Evolutionary conservation across 257 asterid genomes (phyloP).

Genomic region (Linaria vulgaris): DNA sequence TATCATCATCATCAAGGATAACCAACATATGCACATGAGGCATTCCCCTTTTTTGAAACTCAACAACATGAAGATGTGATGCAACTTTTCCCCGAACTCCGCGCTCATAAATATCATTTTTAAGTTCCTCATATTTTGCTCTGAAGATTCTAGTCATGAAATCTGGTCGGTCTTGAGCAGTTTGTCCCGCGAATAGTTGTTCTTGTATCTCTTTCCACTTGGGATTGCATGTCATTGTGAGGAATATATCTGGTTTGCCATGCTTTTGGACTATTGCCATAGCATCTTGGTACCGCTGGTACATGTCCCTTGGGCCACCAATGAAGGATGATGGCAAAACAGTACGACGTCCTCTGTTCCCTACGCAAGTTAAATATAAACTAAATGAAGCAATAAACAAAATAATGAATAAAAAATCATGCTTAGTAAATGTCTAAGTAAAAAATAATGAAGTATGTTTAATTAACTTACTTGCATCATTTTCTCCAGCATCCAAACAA

Average conservation of each 20-base stretch:
- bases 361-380: no score
- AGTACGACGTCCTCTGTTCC: background rate
- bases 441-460: no score
- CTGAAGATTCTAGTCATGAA: background rate
- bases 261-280: slow-evolving; percentile 1
- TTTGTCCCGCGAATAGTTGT: background rate
- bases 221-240: no score
- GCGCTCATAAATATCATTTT: background rate
- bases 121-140: background rate
- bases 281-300: background rate
- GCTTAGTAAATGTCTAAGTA: no score
- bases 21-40: no score
- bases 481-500: background rate
- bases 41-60: slow-evolving; percentile 6
- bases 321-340: background rate
- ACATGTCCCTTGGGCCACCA: slow-evolving; percentile 3
- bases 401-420: background rate
- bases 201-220: slow-evolving; percentile 5
- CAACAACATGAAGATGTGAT: background rate
- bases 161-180: background rate
- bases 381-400: background rate
- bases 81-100: background rate
- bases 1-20: background rate
- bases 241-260: slow-evolving; percentile 3
- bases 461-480: no score